Conservation (phyloP, 176 grass and related monocot species). For the Zoysia japonica region DNA sequence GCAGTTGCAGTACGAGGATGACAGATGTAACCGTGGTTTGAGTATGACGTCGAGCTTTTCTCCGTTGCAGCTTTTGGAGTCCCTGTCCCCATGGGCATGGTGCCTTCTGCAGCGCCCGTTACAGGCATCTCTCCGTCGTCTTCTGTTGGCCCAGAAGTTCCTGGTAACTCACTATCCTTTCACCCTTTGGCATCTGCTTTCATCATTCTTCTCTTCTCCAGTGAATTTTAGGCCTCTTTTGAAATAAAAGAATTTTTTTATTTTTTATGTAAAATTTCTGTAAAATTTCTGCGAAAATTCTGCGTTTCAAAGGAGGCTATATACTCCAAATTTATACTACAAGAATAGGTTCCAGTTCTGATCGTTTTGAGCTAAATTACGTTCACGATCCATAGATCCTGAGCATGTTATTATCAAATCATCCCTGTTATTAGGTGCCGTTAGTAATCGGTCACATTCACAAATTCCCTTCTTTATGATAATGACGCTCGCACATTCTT, state of each 20-base stretch:
- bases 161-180: slow-evolving; percentile 28
- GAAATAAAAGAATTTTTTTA: too few relatives aligned
- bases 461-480: background rate
- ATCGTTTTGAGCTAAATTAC: too few relatives aligned
- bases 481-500: background rate
- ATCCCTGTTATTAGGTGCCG: background rate
- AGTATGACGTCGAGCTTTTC: background rate
- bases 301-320: too few relatives aligned
- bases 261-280: too few relatives aligned
- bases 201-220: background rate
- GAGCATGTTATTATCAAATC: background rate
- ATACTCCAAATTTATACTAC: too few relatives aligned
- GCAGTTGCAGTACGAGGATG: too few relatives aligned
- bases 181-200: background rate
- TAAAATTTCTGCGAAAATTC: too few relatives aligned
- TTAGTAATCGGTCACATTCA: background rate
- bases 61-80: slow-evolving; percentile 57
- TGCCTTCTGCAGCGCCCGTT: slow-evolving; percentile 46
- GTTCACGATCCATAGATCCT: background rate
- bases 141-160: slow-evolving; percentile 42
- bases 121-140: slow-evolving; percentile 35
- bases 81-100: slow-evolving; percentile 49
- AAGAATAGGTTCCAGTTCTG: too few relatives aligned
- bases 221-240: too few relatives aligned
- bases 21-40: background rate